Base-by-base conservation (phyloP, 2,329 filamentous ascomycete species). In the Trichoderma atroviride region DNA sequence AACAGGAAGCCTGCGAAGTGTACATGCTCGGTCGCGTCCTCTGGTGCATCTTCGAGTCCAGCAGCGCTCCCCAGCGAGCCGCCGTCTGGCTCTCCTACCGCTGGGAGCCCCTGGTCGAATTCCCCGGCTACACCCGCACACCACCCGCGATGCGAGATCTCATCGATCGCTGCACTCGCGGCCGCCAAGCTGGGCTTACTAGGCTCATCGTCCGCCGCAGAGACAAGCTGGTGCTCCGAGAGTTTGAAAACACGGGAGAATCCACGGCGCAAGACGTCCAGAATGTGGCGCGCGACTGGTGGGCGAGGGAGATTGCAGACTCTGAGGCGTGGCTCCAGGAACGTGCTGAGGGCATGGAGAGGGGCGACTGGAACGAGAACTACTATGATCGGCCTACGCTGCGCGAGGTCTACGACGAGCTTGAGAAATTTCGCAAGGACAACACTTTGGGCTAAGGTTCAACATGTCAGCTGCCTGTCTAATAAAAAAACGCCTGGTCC, bases 1-100 rank as follows among this genome's bases (percentile, higher is more conserved):
- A 89, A 72, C 84, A 86, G 72, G 87, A 89, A 73, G 81, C 84
- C 0, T 87, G 87, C 24, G 85, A 87, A 75, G 87, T 88, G 1
- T 89, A 88, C 77, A 88, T 89, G 87, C 83, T 89, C 19, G 87
- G 87, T 6, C 82, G 87, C 50, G 81, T 88, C 31, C 79, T 89
- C 58, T 89, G 87, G 87, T 89, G 87, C 74, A 83, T 89, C 19
- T 89, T 89, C 69, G 87, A 89, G 75, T 86, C 86, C 24, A 83
- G 85, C 74, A 86, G 85, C 70, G 86, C 86, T 2, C 87, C 87
- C 1, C 85, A 89, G 73, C 81, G 82, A 70, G 83, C 84, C 2
- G 84, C 85, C 4, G 81, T 87, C 14, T 89, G 87, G 87, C 82
- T 87, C 71, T 89, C 87, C 57, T 89, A 89, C 74, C 79, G 79